Evolutionary conservation across 2,329 filamentous ascomycete species (phyloP).

Genomic region (Diplodia seriata): DNA sequence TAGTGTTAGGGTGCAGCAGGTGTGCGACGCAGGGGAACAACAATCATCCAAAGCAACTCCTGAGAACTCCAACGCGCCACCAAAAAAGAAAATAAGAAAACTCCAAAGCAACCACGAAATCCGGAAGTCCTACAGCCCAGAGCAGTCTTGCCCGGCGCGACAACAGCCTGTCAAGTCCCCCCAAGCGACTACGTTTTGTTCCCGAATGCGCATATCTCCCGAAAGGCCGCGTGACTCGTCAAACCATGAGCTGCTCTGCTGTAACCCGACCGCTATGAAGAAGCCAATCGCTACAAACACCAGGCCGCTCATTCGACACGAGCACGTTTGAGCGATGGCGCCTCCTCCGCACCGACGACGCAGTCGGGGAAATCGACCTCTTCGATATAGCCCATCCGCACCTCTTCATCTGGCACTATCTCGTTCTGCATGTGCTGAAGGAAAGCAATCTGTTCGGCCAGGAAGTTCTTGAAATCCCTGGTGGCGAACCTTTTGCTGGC

Average conservation of each 20-base stretch:
- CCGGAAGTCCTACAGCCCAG: slow-evolving; percentile 18
- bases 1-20: slow-evolving; percentile 13
- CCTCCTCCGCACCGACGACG: slow-evolving; percentile 35
- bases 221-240: slow-evolving; percentile 32
- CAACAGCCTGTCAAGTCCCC: slow-evolving; percentile 1
- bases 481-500: slow-evolving; percentile 46
- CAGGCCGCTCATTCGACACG: slow-evolving; percentile 18
- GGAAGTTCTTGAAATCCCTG: slow-evolving; percentile 45
- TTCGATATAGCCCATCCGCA: slow-evolving; percentile 42
- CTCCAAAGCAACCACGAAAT: background rate
- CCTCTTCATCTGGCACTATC: slow-evolving; percentile 42
- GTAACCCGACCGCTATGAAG: slow-evolving; percentile 1
- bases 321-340: slow-evolving; percentile 24
- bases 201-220: slow-evolving; percentile 23
- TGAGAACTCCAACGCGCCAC: slow-evolving; percentile 29
- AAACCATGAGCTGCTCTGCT: slow-evolving; percentile 25
- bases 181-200: slow-evolving; percentile 10
- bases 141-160: slow-evolving; percentile 27
- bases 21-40: slow-evolving; percentile 9
- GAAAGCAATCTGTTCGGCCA: slow-evolving; percentile 45
- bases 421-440: slow-evolving; percentile 46
- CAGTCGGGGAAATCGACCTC: slow-evolving; percentile 41
- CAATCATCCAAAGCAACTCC: slow-evolving; percentile 20
- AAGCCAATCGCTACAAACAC: slow-evolving; percentile 11
- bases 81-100: background rate